Conservation (phyloP, 495 filamentous ascomycete species). For the Umbilicaria muhlenbergii region DNA sequence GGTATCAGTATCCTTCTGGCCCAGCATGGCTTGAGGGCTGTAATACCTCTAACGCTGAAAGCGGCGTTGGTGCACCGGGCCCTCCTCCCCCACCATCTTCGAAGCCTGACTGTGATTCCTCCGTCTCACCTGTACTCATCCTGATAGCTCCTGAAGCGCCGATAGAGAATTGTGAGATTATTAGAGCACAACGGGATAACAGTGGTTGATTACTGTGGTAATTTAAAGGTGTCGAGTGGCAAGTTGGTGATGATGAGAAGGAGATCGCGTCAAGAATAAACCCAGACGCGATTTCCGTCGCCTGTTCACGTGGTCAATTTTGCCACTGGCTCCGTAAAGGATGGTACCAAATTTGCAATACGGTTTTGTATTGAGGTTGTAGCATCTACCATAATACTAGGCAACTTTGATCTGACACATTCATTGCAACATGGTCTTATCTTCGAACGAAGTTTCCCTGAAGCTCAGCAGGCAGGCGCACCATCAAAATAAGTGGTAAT, state of each 20-base stretch:
- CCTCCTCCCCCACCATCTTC: slow-evolving; percentile 54
- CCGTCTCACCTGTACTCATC: slow-evolving; percentile 44
- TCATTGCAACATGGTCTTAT: too few species aligned
- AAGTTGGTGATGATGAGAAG: too few species aligned
- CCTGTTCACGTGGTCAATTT: slow-evolving; percentile 25
- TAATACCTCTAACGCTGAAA: slow-evolving; percentile 68
- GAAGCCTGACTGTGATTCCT: slow-evolving; percentile 36
- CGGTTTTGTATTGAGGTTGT: too few species aligned
- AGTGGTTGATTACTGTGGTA: too few species aligned
- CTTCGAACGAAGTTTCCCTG: too few species aligned
- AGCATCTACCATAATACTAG: too few species aligned
- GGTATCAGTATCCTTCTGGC: neutral
- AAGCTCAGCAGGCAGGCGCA: too few species aligned
- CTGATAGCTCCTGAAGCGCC: slow-evolving; percentile 3
- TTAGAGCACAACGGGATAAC: too few species aligned
- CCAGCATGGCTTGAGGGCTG: slow-evolving; percentile 1
- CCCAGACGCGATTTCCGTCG: slow-evolving; percentile 26
- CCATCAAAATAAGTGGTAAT: too few species aligned
- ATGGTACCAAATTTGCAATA: too few species aligned
- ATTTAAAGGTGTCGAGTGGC: too few species aligned
- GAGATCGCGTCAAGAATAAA: neutral
- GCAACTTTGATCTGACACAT: too few species aligned
- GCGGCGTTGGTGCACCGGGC: slow-evolving; percentile 89
- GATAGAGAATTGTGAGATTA: neutral
- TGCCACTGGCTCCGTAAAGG: neutral